Conservation (phyloP, 305 asterid species). For the Striga hermonthica region DNA sequence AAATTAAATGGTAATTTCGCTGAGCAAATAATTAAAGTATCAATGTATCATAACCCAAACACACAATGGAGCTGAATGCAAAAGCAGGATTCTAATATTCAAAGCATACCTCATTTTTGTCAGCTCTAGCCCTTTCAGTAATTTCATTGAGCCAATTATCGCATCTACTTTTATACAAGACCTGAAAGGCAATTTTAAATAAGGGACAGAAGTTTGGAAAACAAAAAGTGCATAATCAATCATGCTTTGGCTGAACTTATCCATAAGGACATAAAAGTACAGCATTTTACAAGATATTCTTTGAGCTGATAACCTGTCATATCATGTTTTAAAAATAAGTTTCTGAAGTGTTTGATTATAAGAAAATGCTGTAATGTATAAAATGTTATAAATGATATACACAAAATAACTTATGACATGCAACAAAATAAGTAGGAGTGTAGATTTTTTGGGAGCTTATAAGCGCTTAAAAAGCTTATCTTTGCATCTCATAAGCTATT, state of each 20-base stretch:
- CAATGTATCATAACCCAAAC: neutral
- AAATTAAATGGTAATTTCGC: conserved; percentile 26
- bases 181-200: conserved; percentile 46
- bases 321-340: too few relatives aligned
- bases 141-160: conserved; percentile 97
- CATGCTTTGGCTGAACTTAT: neutral
- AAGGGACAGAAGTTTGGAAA: conserved; percentile 24
- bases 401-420: too few relatives aligned
- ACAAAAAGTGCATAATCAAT: conserved; percentile 23
- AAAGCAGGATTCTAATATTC: conserved; percentile 25
- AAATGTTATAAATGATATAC: too few relatives aligned
- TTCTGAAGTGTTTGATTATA: too few relatives aligned
- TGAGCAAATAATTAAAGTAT: conserved; percentile 12
- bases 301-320: too few relatives aligned
- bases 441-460: too few relatives aligned
- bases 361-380: too few relatives aligned
- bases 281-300: too few relatives aligned
- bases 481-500: too few relatives aligned
- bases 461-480: too few relatives aligned
- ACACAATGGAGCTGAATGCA: conserved; percentile 14
- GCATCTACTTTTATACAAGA: conserved; percentile 93
- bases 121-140: conserved; percentile 94
- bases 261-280: too few relatives aligned
- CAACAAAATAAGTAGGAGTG: too few relatives aligned
- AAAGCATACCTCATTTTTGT: conserved; percentile 76